Evolutionary conservation across 495 filamentous ascomycete species (phyloP), one percentile per base, ranked within the genome.

Genomic region (Neurospora sublineolata): DNA sequence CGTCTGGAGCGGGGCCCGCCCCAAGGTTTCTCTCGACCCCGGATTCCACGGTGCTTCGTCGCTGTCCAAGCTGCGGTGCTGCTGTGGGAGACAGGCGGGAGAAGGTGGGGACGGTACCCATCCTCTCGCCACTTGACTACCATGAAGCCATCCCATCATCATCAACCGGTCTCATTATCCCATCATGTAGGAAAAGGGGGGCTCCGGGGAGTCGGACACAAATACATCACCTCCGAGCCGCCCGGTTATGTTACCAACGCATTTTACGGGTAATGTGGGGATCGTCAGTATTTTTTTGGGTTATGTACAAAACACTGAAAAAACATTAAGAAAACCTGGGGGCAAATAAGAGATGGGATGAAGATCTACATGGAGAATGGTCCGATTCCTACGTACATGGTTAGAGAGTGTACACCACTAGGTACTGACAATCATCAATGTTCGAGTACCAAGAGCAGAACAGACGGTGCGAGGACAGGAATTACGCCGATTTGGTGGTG

Each of bases 401-500:
- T 44, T 4, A 9, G n/a, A 44, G 52, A 14, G 11, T 58, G 11
- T 58, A 14, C 11, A 23, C 23, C 7, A n/a, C n/a, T 3, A 18
- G 27, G 27, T 27, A 30, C 37, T 27, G 20, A 52, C 27, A 40
- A 37, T 11, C 12, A 2, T 42, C 0, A 39, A 18, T 36, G 33
- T 36, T 36, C n/a, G n/a, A n/a, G n/a, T 37, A 37, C 40, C 44
- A 68, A 69, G 68, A 38, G 3, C 36, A 69, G 40, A 58, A 38
- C 18, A 1, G 18, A 30, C 37, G 38, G 37, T 23, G 60, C 41
- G 42, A 36, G 70, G 30, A 33, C 36, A 39, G 72, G 69, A 73
- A 72, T 64, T 37, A 33, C 58, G 40, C 67, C 74, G 72, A 73
- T 73, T 72, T 75, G 72, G 70, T 58, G 58, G 70, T 68, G 58